These are phyloP conservation scores for Mycena venus DNA, from an alignment of 768 basidiomycete species.

Conservation along the genomic window DNA sequence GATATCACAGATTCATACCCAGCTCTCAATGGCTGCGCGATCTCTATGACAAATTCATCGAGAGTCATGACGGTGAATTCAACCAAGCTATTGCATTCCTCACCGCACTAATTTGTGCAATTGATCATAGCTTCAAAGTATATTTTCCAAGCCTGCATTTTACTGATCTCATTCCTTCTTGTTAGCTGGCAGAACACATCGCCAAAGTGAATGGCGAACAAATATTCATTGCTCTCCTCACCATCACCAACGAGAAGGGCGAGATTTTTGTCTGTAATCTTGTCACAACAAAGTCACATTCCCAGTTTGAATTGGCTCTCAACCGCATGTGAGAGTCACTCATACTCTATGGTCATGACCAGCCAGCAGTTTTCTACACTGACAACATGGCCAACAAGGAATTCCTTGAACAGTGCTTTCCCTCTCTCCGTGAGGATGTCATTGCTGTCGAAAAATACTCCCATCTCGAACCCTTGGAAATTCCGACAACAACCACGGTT, in stretches of 20 bases:
- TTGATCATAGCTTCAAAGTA: constrained; percentile 8
- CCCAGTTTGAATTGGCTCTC: constrained; percentile 43
- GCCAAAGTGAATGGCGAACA: constrained; percentile 40
- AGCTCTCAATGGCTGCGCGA: constrained; percentile 33
- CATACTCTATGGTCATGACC: too few species aligned
- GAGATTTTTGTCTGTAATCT: constrained; percentile 40
- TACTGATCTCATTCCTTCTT: too few species aligned
- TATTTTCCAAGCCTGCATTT: too few species aligned
- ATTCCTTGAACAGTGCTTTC: too few species aligned
- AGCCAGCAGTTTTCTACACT: too few species aligned
- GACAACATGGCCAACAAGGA: too few species aligned
- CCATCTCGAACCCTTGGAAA: too few species aligned
- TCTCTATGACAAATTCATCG: constrained; percentile 43
- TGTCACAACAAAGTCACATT: constrained; percentile 48
- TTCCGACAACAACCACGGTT: too few species aligned
- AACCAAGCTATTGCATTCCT: constrained; percentile 37
- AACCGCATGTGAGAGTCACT: constrained; percentile 40
- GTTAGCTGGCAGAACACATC: constrained; percentile 44
- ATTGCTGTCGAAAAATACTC: too few species aligned
- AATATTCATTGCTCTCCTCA: constrained; percentile 42
- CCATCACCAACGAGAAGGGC: constrained; percentile 43
- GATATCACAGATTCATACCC: constrained; percentile 1
- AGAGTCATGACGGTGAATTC: constrained; percentile 29
- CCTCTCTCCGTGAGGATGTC: too few species aligned
- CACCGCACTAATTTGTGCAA: background rate